Base-by-base conservation (phyloP, 2,329 filamentous ascomycete genomes). In the Colletotrichum trifolii region DNA sequence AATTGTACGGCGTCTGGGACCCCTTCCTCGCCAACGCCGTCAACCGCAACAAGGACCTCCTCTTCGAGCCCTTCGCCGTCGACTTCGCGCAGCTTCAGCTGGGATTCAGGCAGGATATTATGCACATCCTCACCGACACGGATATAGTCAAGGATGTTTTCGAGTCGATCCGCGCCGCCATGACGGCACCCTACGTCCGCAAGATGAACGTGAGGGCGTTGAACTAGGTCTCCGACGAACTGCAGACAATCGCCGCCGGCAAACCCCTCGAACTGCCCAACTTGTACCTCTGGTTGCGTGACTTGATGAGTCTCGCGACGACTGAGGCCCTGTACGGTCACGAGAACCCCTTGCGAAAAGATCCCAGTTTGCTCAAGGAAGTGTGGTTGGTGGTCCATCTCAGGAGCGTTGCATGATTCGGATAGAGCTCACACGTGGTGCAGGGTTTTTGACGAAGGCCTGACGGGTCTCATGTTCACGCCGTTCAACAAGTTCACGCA, bases 1-100 rank as follows among this genome's bases (percentile, higher is more conserved):
- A 81, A 56, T 71, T 81, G 25, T 85, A 85, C 69, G 68, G 79
- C n/a, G 76, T 83, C 25, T 79, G 73, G 47, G 75, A 76, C 6
- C 78, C 82, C 2, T 54, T 70, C 1, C 69, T 84, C 4, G 72
- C 79, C 13, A 74, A 77, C 33, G 69, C 75, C 7, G 75, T 79
- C 11, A 75, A 81, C 39, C 77, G 79, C 25, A 74, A 73, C 17
- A 78, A 79, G 43, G 73, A 75, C 25, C 71, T 84, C 25, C 76
- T 75, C 0, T 83, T 84, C 68, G 78, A 80, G 40, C 76, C 77
- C 13, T 65, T 84, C 38, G 73, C 77, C 13, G 66, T 75, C 2
- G 74, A 79, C 6, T 75, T 80, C 3, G 75, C 75, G 4, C 71
- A 78, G 38, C 74, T 75, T 48, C 72, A 81, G 4, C 74, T 83